Base-by-base conservation (phyloP, 805 yeast species). In the Brettanomyces anomalus region DNA sequence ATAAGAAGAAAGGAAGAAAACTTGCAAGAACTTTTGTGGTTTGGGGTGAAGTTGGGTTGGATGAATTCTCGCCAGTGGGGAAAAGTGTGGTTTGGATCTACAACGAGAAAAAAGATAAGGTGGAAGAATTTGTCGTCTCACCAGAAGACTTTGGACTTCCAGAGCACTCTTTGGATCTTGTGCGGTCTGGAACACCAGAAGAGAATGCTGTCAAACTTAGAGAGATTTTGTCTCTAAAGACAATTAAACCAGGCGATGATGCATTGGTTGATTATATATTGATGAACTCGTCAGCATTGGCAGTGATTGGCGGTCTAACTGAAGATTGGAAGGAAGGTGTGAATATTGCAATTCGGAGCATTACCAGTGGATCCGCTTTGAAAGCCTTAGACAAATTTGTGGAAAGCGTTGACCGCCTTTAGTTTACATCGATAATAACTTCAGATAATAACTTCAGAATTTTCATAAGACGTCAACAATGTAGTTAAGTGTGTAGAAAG, bases 61-160 rank as follows among this genome's bases (percentile, higher is more conserved):
- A 93, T 58, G 98, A 93, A 65, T 84, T 93, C 31, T 82, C 96
- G 2, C 96, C 97, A 2, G 76, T 81, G 26, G 97, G 97, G 0
- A 62, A 67, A 43, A 82, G 96, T 3, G 76, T 76, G 44, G 77
- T 81, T 47, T 93, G 99, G 99, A 67, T 72, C 41, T 59, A 59
- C 39, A 65, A 71, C 32, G 54, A 57, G 13, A 57, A 67, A 2
- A 75, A 71, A 0, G 54, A 60, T 18, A 66, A 76, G 21, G 61
- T 68, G 7, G 62, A 62, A 16, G 70, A 70, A 38, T 67, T 63
- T 35, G 45, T 46, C 31, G 49, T 85, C 2, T 66, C 70, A 8
- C 97, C 98, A 2, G 57, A 64, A 18, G 94, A 88, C 64, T 93
- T 93, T 55, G 95, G 88, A 1, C 67, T 93, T 36, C 72, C 78